Evolutionary conservation across 2,329 filamentous ascomycete species (phyloP).

Genomic region (Aspergillus aculeatinus): DNA sequence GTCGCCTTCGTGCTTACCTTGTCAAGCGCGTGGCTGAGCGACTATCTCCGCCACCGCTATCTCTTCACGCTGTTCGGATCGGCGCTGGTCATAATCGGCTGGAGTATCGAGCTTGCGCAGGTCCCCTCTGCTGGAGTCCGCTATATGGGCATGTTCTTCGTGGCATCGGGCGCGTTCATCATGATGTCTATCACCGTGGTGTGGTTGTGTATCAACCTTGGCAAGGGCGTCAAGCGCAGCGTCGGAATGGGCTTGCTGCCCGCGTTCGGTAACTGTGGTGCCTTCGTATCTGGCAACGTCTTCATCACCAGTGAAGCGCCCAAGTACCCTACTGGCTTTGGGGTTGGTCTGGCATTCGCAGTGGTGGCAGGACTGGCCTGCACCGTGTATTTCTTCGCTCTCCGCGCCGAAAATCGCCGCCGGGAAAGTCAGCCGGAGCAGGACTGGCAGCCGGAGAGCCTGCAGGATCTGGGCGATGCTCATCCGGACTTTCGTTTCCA

Average conservation of each 20-base stretch:
- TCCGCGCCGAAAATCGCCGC: constrained; percentile 13
- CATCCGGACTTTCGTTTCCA: constrained; percentile 16
- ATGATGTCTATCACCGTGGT: constrained; percentile 37
- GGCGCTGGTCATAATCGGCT: constrained; percentile 14
- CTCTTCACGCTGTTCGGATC: constrained; percentile 15
- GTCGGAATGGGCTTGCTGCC: constrained; percentile 45
- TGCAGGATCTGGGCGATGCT: constrained; percentile 16
- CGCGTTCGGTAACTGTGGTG: constrained; percentile 48
- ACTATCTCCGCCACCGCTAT: constrained; percentile 14
- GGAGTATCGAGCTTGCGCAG: constrained; percentile 14
- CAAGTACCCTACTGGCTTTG: constrained; percentile 40
- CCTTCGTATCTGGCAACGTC: constrained; percentile 44
- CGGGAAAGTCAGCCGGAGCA: constrained; percentile 9
- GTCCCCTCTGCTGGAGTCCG: constrained; percentile 11
- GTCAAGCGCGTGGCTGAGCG: constrained; percentile 14
- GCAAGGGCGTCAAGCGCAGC: constrained; percentile 42
- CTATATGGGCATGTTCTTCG: constrained; percentile 29
- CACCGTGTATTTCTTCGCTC: constrained; percentile 13
- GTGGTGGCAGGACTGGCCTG: constrained; percentile 14
- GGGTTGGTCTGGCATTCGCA: constrained; percentile 34
- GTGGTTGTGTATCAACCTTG: constrained; percentile 43
- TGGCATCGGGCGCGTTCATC: constrained; percentile 27
- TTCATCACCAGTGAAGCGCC: constrained; percentile 43
- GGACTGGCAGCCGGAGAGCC: constrained; percentile 8
- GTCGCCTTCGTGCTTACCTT: constrained; percentile 30